phyloP scores from a whole-genome alignment of 1,284 basidiomycete genomes.

The Mycena sp. region DNA sequence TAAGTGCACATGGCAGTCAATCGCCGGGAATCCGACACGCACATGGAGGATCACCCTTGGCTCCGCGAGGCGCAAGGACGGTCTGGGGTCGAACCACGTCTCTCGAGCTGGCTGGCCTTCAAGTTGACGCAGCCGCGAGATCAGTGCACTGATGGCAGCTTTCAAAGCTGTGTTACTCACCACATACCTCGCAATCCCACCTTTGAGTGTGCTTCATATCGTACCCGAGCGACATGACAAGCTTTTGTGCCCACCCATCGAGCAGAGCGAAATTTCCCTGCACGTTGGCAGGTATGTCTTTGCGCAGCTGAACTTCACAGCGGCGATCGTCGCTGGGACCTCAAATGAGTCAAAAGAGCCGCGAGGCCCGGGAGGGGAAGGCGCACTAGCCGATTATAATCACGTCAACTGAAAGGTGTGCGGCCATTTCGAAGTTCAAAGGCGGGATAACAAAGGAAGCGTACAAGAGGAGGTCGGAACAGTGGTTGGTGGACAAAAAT shows the following conservation, averaged over 20 bases:
- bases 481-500: too few relatives aligned
- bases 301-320: constrained; percentile 20
- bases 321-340: constrained; percentile 12
- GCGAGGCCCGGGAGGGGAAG: too few relatives aligned
- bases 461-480: too few relatives aligned
- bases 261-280: constrained; percentile 18
- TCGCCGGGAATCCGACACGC: not conserved
- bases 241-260: constrained; percentile 25
- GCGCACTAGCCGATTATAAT: too few relatives aligned
- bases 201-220: constrained; percentile 29
- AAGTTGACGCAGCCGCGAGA: not conserved
- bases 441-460: too few relatives aligned
- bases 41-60: constrained; percentile 18
- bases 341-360: not conserved
- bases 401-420: too few relatives aligned
- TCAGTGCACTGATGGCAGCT: not conserved
- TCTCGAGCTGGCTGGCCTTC: constrained; percentile 22
- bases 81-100: constrained; percentile 20
- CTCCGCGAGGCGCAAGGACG: constrained; percentile 5
- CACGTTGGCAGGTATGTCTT: constrained; percentile 14
- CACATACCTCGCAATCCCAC: constrained; percentile 26
- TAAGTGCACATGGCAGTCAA: too few relatives aligned
- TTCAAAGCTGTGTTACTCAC: not conserved
- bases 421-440: too few relatives aligned
- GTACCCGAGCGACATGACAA: constrained; percentile 13